Conservation (phyloP, 176 grass and related monocot genomes). For the Carex kokanica region DNA sequence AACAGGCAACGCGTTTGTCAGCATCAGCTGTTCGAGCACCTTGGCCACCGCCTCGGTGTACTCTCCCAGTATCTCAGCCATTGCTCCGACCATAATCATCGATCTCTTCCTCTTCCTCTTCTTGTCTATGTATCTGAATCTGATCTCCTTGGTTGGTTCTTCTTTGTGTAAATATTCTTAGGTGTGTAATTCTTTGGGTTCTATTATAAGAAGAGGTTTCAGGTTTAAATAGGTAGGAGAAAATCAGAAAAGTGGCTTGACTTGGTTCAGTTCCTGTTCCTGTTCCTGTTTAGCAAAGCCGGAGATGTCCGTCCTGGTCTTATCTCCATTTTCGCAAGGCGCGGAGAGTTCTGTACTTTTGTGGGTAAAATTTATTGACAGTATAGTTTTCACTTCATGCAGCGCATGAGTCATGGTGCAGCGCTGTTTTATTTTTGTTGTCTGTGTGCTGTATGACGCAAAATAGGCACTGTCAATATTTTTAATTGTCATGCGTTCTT, state of each 20-base stretch:
- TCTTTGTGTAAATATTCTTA: background rate
- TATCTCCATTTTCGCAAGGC: background rate
- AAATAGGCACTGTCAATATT: too few relatives aligned
- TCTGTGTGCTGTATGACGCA: too few relatives aligned
- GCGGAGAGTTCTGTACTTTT: background rate
- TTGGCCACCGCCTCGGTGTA: conserved; percentile 13
- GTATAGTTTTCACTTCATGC: too few relatives aligned
- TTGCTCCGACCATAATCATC: conserved; percentile 20
- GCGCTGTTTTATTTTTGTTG: too few relatives aligned
- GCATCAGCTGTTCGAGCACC: conserved; percentile 19
- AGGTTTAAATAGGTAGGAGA: conserved; percentile 18
- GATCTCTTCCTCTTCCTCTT: conserved; percentile 7
- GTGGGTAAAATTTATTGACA: too few relatives aligned
- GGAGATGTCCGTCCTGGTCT: background rate
- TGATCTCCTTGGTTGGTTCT: background rate
- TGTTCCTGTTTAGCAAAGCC: background rate
- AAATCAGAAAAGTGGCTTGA: background rate
- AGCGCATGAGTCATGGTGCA: too few relatives aligned
- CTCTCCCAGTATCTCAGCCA: conserved; percentile 26
- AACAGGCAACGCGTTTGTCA: background rate
- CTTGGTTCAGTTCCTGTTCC: background rate
- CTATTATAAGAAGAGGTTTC: background rate
- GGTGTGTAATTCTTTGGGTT: background rate
- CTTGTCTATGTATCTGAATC: background rate
- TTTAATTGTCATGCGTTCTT: background rate